Base-by-base conservation (phyloP, 2,329 filamentous ascomycete species). In the Trichoderma brevicompactum region DNA sequence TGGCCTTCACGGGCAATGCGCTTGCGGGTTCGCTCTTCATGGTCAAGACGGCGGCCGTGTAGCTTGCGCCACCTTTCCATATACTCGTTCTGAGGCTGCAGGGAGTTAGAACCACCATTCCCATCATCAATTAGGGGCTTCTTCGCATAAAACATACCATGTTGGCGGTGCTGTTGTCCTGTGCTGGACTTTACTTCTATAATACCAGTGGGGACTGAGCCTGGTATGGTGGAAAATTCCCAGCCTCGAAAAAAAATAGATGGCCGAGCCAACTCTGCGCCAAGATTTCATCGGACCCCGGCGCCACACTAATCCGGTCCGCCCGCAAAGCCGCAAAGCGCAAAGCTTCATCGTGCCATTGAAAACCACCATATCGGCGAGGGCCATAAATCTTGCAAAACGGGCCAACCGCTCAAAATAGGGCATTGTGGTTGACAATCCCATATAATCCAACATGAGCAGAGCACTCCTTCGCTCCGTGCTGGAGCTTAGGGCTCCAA, bases 1-100 rank as follows among this genome's bases (percentile, higher is more conserved):
- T 99, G 94, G 67, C 88, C 90, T 82, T 96, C 92, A 81, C 95
- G 90, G 67, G 95, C 95, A 68, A 87, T 82, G 72, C 89, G 88
- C 85, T 99, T 99, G 74, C 95, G 91, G 66, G 83, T 82, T 70
- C 94, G 89, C 82, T 99, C 95, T 74, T 97, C 94, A 78, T 94
- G 87, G 77, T 96, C 92, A 68, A 86, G 81, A 65, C 81, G 77
- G 68, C 78, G 86, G 67, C 88, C 83, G 70, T 81, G 78, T 66
- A 79, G 75, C 71, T 79, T 78, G 72, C 85, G 83, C 83, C 88
- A 93, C 79, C 91, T 85, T 79, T 95, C 92, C 81, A 91, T 91
- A 77, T 91, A 79, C 75, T 79, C 90, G 79, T 93, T 93, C 83
- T 94, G 90, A 85, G 90, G 90, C 89, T 90, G 81, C 73, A 65